These are phyloP conservation scores for Cryphonectria parasitica DNA, from an alignment of 2,329 filamentous ascomycete genomes.

Conservation along the genomic window DNA sequence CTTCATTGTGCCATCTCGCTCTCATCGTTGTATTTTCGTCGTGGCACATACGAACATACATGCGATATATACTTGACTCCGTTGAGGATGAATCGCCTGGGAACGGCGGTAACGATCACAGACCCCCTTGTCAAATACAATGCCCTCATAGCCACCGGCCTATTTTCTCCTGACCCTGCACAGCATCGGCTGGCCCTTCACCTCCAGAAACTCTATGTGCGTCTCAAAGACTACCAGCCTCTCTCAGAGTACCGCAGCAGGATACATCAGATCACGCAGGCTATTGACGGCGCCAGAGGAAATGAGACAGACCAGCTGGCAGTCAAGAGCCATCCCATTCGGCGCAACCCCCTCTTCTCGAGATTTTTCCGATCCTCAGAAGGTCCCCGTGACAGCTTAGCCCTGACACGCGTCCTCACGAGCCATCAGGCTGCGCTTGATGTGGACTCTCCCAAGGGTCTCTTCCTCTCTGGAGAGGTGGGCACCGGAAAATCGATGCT, in stretches of 20 bases:
- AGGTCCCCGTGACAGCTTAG: slow-evolving; percentile 59
- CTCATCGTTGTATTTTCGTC: neutral
- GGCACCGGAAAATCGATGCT: slow-evolving; percentile 86
- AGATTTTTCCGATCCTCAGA: slow-evolving; percentile 62
- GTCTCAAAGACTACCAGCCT: slow-evolving; percentile 79
- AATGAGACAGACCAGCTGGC: slow-evolving; percentile 48
- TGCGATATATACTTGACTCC: neutral
- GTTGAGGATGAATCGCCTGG: slow-evolving; percentile 39
- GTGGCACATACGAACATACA: neutral
- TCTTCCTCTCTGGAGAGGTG: slow-evolving; percentile 81
- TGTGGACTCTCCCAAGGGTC: slow-evolving; percentile 72
- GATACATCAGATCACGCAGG: slow-evolving; percentile 61
- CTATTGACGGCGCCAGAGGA: slow-evolving; percentile 43
- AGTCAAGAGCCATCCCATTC: slow-evolving; percentile 57
- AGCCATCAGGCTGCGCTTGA: slow-evolving; percentile 72
- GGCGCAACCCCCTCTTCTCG: slow-evolving; percentile 61
- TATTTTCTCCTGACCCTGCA: slow-evolving; percentile 69
- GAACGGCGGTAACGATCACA: slow-evolving; percentile 61
- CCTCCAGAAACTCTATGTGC: slow-evolving; percentile 74
- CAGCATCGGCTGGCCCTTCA: slow-evolving; percentile 76
- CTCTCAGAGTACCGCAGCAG: slow-evolving; percentile 69
- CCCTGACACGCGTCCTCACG: slow-evolving; percentile 70
- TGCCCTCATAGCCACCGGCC: slow-evolving; percentile 67
- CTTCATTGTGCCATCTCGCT: neutral
- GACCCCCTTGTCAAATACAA: slow-evolving; percentile 80